Evolutionary conservation across 2,329 filamentous ascomycete species (phyloP).

Genomic region (Phaeosphaeriaceae sp.): DNA sequence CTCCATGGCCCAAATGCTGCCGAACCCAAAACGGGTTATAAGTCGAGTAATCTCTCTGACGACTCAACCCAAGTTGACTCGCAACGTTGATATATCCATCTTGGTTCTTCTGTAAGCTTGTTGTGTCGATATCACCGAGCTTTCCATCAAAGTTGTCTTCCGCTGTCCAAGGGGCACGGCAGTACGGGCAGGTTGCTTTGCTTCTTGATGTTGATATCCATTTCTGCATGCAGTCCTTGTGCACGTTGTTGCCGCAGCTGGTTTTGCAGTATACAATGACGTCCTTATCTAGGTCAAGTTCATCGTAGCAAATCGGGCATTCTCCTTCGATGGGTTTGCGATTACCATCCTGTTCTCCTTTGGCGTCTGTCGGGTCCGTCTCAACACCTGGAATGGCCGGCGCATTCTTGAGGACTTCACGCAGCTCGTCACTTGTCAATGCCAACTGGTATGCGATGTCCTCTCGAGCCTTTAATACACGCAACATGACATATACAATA

Average conservation of each 20-base stretch:
- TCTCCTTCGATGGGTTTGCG: slow-evolving; percentile 67
- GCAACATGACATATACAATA: slow-evolving; percentile 65
- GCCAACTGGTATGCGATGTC: slow-evolving; percentile 66
- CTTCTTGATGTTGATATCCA: slow-evolving; percentile 51
- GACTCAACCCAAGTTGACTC: slow-evolving; percentile 64
- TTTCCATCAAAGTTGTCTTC: slow-evolving; percentile 47
- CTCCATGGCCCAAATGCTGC: slow-evolving; percentile 12
- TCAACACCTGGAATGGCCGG: slow-evolving; percentile 56
- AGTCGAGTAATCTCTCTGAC: slow-evolving; percentile 47
- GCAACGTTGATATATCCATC: slow-evolving; percentile 70
- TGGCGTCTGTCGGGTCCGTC: slow-evolving; percentile 35
- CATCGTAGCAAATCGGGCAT: slow-evolving; percentile 63
- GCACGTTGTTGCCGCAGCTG: slow-evolving; percentile 68
- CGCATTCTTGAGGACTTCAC: slow-evolving; percentile 61
- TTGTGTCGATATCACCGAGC: slow-evolving; percentile 54
- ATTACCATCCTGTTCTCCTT: slow-evolving; percentile 51
- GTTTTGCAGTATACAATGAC: slow-evolving; percentile 61
- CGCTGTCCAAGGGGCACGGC: slow-evolving; percentile 62
- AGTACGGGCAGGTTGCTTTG: slow-evolving; percentile 66
- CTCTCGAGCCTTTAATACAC: slow-evolving; percentile 62
- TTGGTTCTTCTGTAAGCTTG: slow-evolving; percentile 47
- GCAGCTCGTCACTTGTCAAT: slow-evolving; percentile 64
- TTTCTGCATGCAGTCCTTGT: slow-evolving; percentile 62
- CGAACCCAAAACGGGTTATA: slow-evolving; percentile 37
- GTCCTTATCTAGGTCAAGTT: slow-evolving; percentile 45